Evolutionary conservation across 192 early-diverging fungal genomes (phyloP).

Genomic region (Endogone sp.): DNA sequence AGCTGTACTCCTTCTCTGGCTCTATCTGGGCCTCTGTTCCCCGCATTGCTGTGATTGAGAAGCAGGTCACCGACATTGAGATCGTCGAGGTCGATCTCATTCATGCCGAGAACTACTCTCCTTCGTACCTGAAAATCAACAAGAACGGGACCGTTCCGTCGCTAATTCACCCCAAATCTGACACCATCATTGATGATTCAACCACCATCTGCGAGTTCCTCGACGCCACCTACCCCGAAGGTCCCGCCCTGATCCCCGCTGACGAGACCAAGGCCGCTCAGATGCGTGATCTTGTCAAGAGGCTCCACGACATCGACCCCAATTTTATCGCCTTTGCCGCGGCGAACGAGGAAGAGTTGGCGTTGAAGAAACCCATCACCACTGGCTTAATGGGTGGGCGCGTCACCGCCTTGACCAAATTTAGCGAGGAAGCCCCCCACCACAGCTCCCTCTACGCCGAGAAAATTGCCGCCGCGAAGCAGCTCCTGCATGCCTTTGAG

Average conservation of each 20-base stretch:
- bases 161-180: not conserved
- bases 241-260: not conserved
- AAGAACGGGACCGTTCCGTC: slow-evolving; percentile 13
- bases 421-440: slow-evolving; percentile 6
- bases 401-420: slow-evolving; percentile 7
- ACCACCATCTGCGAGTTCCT: slow-evolving; percentile 9
- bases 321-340: slow-evolving; percentile 11
- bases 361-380: slow-evolving; percentile 7
- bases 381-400: slow-evolving; percentile 9
- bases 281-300: not conserved
- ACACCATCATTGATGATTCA: not conserved
- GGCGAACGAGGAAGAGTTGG: slow-evolving; percentile 4
- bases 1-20: slow-evolving; percentile 12
- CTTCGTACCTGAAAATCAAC: slow-evolving; percentile 9
- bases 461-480: slow-evolving; percentile 6
- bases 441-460: slow-evolving; percentile 6
- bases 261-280: not conserved
- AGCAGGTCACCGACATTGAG: slow-evolving; percentile 1
- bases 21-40: slow-evolving; percentile 17
- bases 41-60: slow-evolving; percentile 10
- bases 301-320: slow-evolving; percentile 4
- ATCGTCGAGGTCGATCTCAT: slow-evolving; percentile 12
- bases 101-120: slow-evolving; percentile 18
- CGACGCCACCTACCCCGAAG: not conserved
- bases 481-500: not conserved